Conservation (phyloP, 352 stramenopile species). For the Globisporangium ultimum region DNA sequence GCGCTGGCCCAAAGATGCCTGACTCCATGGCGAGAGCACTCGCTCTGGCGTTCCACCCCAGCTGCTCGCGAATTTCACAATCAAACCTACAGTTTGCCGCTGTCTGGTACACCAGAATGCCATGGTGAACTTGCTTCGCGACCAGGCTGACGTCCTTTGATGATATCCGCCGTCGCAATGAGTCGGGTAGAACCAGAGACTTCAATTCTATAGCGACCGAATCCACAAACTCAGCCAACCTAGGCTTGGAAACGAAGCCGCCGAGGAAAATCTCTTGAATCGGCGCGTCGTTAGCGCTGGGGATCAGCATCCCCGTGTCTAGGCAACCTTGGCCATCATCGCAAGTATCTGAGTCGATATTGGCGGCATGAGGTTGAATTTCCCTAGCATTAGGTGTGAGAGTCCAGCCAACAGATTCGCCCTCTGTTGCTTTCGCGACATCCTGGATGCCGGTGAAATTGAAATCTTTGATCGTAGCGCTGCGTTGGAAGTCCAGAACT, state of each 20-base stretch:
- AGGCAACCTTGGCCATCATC: background rate
- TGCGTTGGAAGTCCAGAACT: background rate
- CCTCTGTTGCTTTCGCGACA: background rate
- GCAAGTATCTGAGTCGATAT: background rate
- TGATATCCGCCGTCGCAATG: background rate
- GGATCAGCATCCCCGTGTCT: slow-evolving; percentile 28
- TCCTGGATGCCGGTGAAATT: background rate
- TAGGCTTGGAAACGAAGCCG: background rate
- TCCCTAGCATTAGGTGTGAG: background rate
- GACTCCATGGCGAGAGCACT: slow-evolving; percentile 18
- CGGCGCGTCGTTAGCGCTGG: slow-evolving; percentile 17
- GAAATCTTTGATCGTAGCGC: background rate
- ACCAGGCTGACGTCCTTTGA: background rate
- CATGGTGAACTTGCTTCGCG: slow-evolving; percentile 16
- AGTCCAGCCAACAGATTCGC: background rate
- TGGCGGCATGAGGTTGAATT: background rate
- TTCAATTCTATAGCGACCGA: slow-evolving; percentile 10
- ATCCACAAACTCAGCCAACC: slow-evolving; percentile 3
- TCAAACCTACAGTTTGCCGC: background rate
- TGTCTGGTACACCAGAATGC: slow-evolving; percentile 23
- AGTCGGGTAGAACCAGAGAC: background rate
- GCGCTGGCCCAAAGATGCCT: slow-evolving; percentile 16
- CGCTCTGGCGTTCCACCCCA: slow-evolving; percentile 26
- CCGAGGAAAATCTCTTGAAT: slow-evolving; percentile 34
- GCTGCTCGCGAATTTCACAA: background rate